phyloP scores from a whole-genome alignment of 768 basidiomycete genomes.

The Suillus clintonianus region DNA sequence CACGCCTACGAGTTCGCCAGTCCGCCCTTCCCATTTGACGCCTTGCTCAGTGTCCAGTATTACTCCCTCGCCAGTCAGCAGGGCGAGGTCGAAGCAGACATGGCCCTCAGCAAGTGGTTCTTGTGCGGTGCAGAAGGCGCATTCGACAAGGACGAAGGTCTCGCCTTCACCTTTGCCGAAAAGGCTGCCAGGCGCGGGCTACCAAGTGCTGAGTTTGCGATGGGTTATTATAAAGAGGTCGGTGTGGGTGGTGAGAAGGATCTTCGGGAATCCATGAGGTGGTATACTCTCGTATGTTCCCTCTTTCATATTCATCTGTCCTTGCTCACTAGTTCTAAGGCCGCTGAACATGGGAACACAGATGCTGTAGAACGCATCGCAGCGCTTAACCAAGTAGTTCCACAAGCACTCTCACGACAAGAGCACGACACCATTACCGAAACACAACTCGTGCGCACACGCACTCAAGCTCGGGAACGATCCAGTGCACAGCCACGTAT shows the following conservation, averaged over 20 bases:
- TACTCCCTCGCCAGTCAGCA: constrained; percentile 82
- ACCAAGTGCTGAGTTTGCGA: constrained; percentile 87
- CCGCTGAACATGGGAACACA: constrained; percentile 72
- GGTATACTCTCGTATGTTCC: constrained; percentile 68
- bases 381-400: constrained; percentile 63
- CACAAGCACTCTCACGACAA: constrained; percentile 67
- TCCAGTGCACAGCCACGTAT: constrained; percentile 38
- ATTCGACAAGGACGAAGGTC: constrained; percentile 85
- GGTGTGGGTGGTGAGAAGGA: constrained; percentile 79
- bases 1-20: constrained; percentile 91
- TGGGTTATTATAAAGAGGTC: constrained; percentile 94
- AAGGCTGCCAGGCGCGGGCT: constrained; percentile 79
- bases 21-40: constrained; percentile 83
- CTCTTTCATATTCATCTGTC: constrained; percentile 1
- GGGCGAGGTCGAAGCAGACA: constrained; percentile 91
- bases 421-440: constrained; percentile 84
- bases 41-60: constrained; percentile 87
- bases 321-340: constrained; percentile 42
- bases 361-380: constrained; percentile 77
- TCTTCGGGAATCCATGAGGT: constrained; percentile 63
- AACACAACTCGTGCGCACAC: constrained; percentile 75
- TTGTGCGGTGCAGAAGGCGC: constrained; percentile 76
- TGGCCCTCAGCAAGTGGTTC: constrained; percentile 98
- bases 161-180: constrained; percentile 89
- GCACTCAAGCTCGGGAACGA: constrained; percentile 71